Base-by-base conservation (phyloP, 2,329 filamentous ascomycete genomes). In the Leptographium wingfieldii region DNA sequence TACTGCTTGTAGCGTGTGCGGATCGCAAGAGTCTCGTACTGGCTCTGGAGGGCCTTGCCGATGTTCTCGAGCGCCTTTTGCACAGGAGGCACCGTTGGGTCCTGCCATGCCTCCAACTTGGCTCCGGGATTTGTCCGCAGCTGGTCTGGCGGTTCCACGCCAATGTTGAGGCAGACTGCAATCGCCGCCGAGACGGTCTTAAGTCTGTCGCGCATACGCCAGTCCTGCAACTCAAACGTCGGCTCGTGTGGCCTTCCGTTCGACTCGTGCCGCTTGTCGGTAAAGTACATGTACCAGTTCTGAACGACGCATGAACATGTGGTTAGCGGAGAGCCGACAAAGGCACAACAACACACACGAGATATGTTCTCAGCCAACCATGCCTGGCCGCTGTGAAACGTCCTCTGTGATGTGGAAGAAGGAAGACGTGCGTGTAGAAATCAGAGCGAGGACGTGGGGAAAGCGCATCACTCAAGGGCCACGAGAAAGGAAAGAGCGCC, bases 211-310 rank as follows among this genome's bases (percentile, higher is more conserved):
- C 91, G 86, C 88, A 97, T 96, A 61, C 94, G 87, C 94, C 94
- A 99, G 71, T 97, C 94, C 70, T 95, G 88, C 6, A 95, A 76
- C 63, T 84, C 78, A 65, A 82, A 82, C 31, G 75, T 72, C 22
- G 79, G 80, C 58, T 83, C 80, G 69, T 91, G 90, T 19, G 91
- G 90, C 66, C 92, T 90, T 27, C 91, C 94, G 43, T 90, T 92
- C 27, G 90, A 94, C 71, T 97, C 94, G 73, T 99, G 94, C 58
- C 92, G 87, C 73, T 97, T 97, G 73, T 99, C 94, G 64, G 92
- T 96, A 73, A 89, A 99, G 74, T 99, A 99, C 92, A 97, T 97
- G 77, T 96, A 97, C 84, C 95, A 99, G 66, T 90, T 95, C 88
- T 96, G 73, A 19, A 46, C 43, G 19, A 46, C 16, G 43, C 43